These are phyloP conservation scores for Trypanosoma theileri DNA, from an alignment of 208 protist species.

Conservation along the genomic window DNA sequence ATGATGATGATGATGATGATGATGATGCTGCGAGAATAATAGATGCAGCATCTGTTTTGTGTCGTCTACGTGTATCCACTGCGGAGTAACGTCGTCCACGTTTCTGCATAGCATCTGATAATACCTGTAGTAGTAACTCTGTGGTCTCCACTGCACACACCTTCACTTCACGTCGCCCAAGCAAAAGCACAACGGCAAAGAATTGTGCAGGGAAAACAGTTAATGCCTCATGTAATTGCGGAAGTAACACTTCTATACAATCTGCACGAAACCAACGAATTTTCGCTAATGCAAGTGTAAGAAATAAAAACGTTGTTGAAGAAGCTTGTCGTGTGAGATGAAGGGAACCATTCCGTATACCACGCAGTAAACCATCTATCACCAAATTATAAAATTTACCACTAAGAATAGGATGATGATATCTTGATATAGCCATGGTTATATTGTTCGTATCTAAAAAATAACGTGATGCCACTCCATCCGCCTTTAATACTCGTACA, in stretches of 20 bases:
- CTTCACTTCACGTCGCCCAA: constrained; percentile 55
- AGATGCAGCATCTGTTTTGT: background rate
- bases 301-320: constrained; percentile 54
- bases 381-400: constrained; percentile 34
- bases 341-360: constrained; percentile 25
- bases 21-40: background rate
- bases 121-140: constrained; percentile 41
- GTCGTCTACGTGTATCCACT: constrained; percentile 7
- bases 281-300: constrained; percentile 59
- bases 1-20: too few species aligned
- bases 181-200: constrained; percentile 45
- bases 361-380: constrained; percentile 34
- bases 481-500: constrained; percentile 13
- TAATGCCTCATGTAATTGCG: constrained; percentile 44
- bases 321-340: constrained; percentile 28
- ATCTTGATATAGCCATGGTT: background rate
- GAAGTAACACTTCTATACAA: constrained; percentile 39
- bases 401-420: constrained; percentile 48
- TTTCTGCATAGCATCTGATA: constrained; percentile 42
- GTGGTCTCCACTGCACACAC: constrained; percentile 35
- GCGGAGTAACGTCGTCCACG: constrained; percentile 23
- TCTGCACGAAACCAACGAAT: constrained; percentile 46
- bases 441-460: background rate
- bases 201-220: constrained; percentile 47
- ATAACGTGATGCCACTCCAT: background rate